A percentile compares a stretch with the other conserved stretches of the same genome.
Conservation (phyloP, 202 grass and related monocot species). For the Elaeis oleifera region DNA sequence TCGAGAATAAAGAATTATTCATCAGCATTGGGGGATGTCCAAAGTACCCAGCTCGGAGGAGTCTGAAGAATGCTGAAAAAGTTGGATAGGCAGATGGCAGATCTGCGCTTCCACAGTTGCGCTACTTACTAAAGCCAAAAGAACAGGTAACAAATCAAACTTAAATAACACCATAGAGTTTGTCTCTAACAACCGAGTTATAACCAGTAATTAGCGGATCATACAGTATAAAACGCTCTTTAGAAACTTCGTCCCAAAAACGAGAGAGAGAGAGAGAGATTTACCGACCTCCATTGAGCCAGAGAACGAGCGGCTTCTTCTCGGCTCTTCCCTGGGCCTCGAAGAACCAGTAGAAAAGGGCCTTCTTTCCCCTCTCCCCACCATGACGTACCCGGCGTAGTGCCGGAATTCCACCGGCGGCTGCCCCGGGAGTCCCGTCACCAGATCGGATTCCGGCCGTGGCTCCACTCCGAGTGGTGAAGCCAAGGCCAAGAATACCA, state of each 20-base stretch:
- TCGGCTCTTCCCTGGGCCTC: slow-evolving; percentile 54
- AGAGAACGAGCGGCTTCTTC: slow-evolving; percentile 90
- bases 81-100: too few species aligned
- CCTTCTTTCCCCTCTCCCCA: slow-evolving; percentile 39
- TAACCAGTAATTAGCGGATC: slow-evolving; percentile 7
- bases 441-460: slow-evolving; percentile 33
- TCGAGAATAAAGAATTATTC: too few species aligned
- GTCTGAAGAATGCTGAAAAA: too few species aligned
- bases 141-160: too few species aligned
- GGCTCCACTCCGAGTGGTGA: background rate
- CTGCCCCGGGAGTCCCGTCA: slow-evolving; percentile 62
- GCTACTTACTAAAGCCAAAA: too few species aligned
- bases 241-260: background rate
- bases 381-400: slow-evolving; percentile 68
- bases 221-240: background rate
- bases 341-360: slow-evolving; percentile 98
- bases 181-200: background rate
- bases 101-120: too few species aligned
- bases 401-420: slow-evolving; percentile 61
- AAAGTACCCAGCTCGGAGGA: too few species aligned
- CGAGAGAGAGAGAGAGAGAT: background rate
- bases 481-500: background rate
- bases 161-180: background rate
- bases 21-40: too few species aligned
- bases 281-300: slow-evolving; percentile 85